Base-by-base conservation (phyloP, 2,329 filamentous ascomycete species). In the Dryadomyces sulphureus region DNA sequence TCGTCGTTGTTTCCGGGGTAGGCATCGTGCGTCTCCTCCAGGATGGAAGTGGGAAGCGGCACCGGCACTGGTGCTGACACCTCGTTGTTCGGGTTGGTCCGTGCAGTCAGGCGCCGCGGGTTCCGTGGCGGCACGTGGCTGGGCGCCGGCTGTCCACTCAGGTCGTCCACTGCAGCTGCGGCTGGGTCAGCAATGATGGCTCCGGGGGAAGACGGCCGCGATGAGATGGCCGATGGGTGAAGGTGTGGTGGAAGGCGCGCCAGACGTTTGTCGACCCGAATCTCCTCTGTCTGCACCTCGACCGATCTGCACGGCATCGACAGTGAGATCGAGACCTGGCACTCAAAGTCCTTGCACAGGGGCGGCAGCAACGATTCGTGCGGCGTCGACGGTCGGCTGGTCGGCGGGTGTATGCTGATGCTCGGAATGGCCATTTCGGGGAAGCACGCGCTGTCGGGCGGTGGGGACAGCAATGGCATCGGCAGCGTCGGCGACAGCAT, bases 361-460 rank as follows among this genome's bases (percentile, higher is more conserved):
- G 88, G 88, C 25, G 94, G 79, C 46, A 94, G 75, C 6, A 79
- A 72, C 44, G 81, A 79, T 53, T 81, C 77, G 41, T 74, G 75
- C 2, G 87, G 87, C 2, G 87, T 88, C 5, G 80, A 70, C n/a
- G 90, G 88, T 41, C 84, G 77, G 46, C 87, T 94, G 3, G 73
- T 78, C 0, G 92, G 90, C 27, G 92, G 92, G 54, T 94, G 84
- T 44, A 98, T 86, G 47, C 86, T 84, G 58, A 98, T 98, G 55
- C 81, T 84, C 0, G 90, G 90, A 50, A 95, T 83, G 5, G 70
- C 57, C 49, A 77, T 62, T 53, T 63, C 62, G 9, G 43, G 34
- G 8, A 50, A 19, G 1, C 47, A 38, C 12, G 48, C 27, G 16
- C 27, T 32, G n/a, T n/a, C n/a, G n/a, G n/a, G n/a, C n/a, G n/a